These are phyloP conservation scores for Syzygium syzygioides DNA, from an alignment of 441 rosid genomes.

Conservation along the genomic window DNA sequence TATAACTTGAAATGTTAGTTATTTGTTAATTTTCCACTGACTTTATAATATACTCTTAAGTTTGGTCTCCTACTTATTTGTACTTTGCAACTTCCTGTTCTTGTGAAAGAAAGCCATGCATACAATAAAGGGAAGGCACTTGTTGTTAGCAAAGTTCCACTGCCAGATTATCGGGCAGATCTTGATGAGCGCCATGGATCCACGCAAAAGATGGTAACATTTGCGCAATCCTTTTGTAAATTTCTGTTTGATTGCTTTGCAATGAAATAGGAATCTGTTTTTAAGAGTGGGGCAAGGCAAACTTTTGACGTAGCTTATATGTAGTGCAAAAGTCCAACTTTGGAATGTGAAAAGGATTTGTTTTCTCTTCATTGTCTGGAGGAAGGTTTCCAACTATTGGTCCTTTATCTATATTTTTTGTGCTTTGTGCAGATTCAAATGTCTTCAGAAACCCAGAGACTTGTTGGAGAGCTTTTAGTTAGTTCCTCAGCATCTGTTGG, in stretches of 20 bases:
- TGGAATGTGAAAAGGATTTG: neutral
- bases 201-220: constrained; percentile 65
- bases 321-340: neutral
- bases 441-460: constrained; percentile 80
- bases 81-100: constrained; percentile 16
- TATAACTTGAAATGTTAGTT: neutral
- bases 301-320: neutral
- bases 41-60: neutral
- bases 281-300: neutral
- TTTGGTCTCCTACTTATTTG: neutral
- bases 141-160: constrained; percentile 87
- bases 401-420: neutral
- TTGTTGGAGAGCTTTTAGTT: constrained; percentile 72
- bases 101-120: constrained; percentile 83
- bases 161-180: constrained; percentile 92
- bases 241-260: neutral
- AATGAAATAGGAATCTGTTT: neutral
- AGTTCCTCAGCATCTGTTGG: constrained; percentile 35
- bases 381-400: neutral
- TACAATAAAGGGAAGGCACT: constrained; percentile 81
- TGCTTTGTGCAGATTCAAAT: constrained; percentile 61
- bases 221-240: neutral
- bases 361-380: neutral
- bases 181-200: constrained; percentile 95
- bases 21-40: neutral